Base-by-base conservation (phyloP, 306 rosid species). In the Vicia villosa region DNA sequence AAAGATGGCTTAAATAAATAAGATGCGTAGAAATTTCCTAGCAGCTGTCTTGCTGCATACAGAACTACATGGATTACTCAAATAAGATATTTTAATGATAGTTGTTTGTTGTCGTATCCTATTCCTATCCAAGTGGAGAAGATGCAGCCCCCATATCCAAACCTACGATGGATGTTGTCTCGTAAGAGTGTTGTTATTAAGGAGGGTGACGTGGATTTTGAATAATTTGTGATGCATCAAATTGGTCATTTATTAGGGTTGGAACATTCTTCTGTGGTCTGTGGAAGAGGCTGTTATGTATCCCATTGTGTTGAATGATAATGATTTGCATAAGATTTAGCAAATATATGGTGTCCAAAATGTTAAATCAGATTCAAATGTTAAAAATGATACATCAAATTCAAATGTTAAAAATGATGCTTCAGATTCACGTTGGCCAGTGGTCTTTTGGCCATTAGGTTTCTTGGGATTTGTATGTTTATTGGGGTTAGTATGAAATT, bases 181-280 rank as follows among this genome's bases (percentile, higher is more conserved):
- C 21, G 32, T 43, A 58, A 45, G 21, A 3, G 10, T 5, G 5
- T 42, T 13, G n/a, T n/a, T n/a, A 12, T 11, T 12, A 64, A 28
- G 0, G 36, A 63, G 0, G 70, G 17, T 28, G 37, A 40, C 0
- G 32, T 67, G 24, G 72, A 67, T 26, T 55, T 79, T 8, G 54
- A 50, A 42, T 59, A 41, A 0, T 72, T 47, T 26, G 50, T 54
- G 22, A 62, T 79, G 68, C 83, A 72, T 41, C 5, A 66, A 42
- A 6, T 78, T 5, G 82, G 78, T 15, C 82, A 78, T 21, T 2
- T 78, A 20, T 14, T 78, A 0, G 78, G 74, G 19, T 49, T 78
- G 46, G 47, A 34, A 1, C 82, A 78, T 50, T 66, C 78, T 4
- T 52, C 11, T 17, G 30, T 59, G 5, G n/a, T n/a, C n/a, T n/a